Conservation (phyloP, 768 basidiomycete species). For the Erythrobasidium yunnanense region DNA sequence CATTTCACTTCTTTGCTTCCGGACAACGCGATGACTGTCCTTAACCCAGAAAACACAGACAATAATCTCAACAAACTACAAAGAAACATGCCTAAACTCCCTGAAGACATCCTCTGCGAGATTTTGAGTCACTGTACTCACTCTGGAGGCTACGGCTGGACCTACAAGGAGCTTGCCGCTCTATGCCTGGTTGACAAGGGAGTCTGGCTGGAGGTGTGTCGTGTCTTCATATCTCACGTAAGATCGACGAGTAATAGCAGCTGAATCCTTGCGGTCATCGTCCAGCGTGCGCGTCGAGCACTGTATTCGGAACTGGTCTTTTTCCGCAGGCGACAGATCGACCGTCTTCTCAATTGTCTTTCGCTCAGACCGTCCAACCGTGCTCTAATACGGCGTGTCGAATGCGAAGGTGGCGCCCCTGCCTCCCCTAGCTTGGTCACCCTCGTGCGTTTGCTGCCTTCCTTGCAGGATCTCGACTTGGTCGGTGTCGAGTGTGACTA, state of each 20-base stretch:
- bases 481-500: slow-evolving; percentile 13
- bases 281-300: not conserved
- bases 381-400: not conserved
- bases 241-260: no score
- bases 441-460: not conserved
- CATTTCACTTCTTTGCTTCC: no score
- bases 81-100: no score
- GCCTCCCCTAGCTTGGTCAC: not conserved
- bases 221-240: no score
- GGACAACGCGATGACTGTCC: no score
- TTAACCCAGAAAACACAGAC: no score
- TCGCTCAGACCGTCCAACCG: not conserved
- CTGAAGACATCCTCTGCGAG: slow-evolving; percentile 16
- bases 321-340: not conserved
- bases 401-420: not conserved
- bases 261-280: no score
- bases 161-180: slow-evolving; percentile 2
- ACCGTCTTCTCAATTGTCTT: not conserved
- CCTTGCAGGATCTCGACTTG: not conserved
- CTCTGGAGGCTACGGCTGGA: not conserved
- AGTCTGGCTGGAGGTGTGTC: no score
- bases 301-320: slow-evolving; percentile 5
- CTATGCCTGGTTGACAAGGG: not conserved
- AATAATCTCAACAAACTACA: no score
- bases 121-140: slow-evolving; percentile 16